Evolutionary conservation across 139 green algal genomes (phyloP), one percentile per base, ranked within the genome.

Genomic region (Nannochloris sp.): DNA sequence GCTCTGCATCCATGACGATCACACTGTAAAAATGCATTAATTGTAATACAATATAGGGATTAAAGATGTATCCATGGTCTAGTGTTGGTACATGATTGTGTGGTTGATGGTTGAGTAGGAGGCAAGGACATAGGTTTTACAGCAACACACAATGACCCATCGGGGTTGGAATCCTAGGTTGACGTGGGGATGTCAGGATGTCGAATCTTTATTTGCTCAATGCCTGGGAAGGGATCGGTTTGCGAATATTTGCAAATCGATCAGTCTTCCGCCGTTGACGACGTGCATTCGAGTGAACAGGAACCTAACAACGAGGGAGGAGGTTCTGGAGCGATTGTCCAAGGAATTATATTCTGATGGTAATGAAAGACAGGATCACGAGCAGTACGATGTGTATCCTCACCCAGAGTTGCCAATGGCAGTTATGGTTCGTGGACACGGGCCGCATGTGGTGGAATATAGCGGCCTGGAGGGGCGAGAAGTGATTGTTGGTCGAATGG

Each of bases 271-370:
- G 2, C 85, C 86, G 10, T 48, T 73, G 25, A 71, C 53, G 43
- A 88, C 82, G 34, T 89, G 82, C 60, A 34, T 93, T n/a, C 67
- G 86, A 0, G 67, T 92, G 48, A 92, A 93, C 76, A 85, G 72
- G 3, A 64, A 86, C 2, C 68, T 21, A 14, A 74, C 67, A 3
- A 81, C 56, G 3, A 23, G 65, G 1, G 14, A 72, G 51, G 50
- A 62, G 1, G 24, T 81, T 14, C 16, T 79, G 11, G 24, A 36
- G 21, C 19, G 36, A 12, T 43, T 76, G 36, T 60, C 59, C 2
- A 66, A n/a, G 1, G 57, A 44, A 2, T 16, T 78, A 51, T 19
- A 19, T 18, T 18, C 15, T 18, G 3, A 51, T 7, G 44, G 3
- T 1, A 0, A 51, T 15, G 68, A 55, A 3, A 19, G 59, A 23